phyloP scores from a whole-genome alignment of 1,284 basidiomycete species.

The Cutaneotrichosporon sp. region DNA sequence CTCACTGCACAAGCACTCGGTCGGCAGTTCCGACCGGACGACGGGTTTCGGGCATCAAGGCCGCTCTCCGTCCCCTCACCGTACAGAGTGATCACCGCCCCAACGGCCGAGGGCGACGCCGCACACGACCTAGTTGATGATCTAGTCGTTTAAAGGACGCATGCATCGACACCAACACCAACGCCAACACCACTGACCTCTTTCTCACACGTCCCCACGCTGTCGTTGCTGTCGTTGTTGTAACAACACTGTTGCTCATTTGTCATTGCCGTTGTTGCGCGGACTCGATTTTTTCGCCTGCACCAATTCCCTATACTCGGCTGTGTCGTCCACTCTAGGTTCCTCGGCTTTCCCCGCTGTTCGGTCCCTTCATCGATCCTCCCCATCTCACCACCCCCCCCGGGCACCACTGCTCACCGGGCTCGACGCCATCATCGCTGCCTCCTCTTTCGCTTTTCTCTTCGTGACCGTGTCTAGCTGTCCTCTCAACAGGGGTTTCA shows the following conservation, averaged over 20 bases:
- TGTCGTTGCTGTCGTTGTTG: neutral
- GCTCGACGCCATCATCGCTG: neutral
- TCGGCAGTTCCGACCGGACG: neutral
- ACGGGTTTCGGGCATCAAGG: neutral
- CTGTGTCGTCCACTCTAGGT: neutral
- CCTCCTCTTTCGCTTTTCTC: neutral
- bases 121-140: too few species aligned
- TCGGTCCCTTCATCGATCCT: neutral
- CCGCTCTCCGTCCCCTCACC: too few species aligned
- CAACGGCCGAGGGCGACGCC: too few species aligned
- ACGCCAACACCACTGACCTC: neutral
- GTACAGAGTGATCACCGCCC: too few species aligned
- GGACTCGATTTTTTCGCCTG: neutral
- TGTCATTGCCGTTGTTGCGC: neutral
- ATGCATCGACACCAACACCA: too few species aligned
- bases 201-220: neutral
- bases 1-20: neutral
- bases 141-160: too few species aligned
- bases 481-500: conserved; percentile 47
- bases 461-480: too few species aligned
- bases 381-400: neutral
- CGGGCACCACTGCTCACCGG: neutral
- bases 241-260: neutral
- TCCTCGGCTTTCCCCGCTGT: conserved; percentile 11
- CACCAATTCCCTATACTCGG: neutral